Conservation (phyloP, 192 early-diverging fungal species). For the Endogone sp. region DNA sequence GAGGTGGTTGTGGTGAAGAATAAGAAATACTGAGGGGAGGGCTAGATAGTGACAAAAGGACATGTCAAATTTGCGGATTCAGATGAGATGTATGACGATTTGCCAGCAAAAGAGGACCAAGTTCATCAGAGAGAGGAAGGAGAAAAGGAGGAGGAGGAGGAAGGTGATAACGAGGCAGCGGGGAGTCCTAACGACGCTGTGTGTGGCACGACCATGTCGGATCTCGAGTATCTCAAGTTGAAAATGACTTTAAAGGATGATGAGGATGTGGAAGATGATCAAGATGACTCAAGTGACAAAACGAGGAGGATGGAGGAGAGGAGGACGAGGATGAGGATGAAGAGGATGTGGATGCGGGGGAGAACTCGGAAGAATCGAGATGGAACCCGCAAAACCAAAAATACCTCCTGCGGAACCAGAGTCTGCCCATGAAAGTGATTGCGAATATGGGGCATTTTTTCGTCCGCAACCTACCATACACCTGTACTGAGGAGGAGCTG, state of each 20-base stretch:
- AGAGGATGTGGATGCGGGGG: constrained; percentile 21
- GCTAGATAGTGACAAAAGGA: constrained; percentile 52
- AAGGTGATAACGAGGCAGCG: constrained; percentile 23
- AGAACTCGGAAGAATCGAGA: constrained; percentile 9
- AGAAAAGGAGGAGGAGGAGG: constrained; percentile 31
- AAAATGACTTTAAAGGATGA: constrained; percentile 47
- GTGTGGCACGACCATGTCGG: constrained; percentile 35
- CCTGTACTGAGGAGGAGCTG: constrained; percentile 86
- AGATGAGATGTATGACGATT: constrained; percentile 70
- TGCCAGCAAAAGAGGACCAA: constrained; percentile 45
- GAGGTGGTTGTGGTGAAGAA: constrained; percentile 38
- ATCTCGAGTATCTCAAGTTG: constrained; percentile 64
- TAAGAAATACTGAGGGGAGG: constrained; percentile 58
- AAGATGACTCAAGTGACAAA: constrained; percentile 16
- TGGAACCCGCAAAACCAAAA: constrained; percentile 15
- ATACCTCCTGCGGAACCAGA: constrained; percentile 37
- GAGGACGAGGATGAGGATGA: constrained; percentile 22
- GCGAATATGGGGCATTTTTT: constrained; percentile 92
- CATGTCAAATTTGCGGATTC: constrained; percentile 61
- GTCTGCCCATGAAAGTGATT: constrained; percentile 62
- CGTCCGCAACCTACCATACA: constrained; percentile 90
- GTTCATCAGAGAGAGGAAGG: neutral
- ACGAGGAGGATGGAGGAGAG: constrained; percentile 18
- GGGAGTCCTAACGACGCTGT: neutral
- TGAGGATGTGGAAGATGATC: constrained; percentile 13